Evolutionary conservation across 192 early-diverging fungal species (phyloP), one percentile per base, ranked within the genome.

Genomic region (Phlyctochytrium planicorne): DNA sequence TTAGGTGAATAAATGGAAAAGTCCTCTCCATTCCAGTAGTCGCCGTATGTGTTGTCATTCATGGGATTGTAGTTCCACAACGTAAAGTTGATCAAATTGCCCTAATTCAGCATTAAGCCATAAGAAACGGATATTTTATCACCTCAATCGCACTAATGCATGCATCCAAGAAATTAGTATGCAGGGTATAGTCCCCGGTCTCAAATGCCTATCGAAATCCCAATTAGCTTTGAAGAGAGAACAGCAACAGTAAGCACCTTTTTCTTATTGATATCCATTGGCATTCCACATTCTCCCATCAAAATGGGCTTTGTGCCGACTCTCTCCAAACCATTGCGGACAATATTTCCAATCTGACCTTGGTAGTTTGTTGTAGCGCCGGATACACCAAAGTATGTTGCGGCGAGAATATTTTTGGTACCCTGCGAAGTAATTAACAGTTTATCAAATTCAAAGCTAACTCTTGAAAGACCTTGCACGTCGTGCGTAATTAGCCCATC

Each of bases 1-100:
- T 52, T 24, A 65, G 82, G 30, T 77, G 87, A 80, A 77, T 67
- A 82, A 30, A 93, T 90, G 1, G 89, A 90, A 70, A 93, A 93
- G 65, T 93, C 91, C 63, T 92, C 90, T 2, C 90, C 91, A 56
- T 91, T 91, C 91, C 92, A 93, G 56, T 91, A 88, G 69, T 93
- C 92, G 4, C 92, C 92, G 63, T 84, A 77, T 20, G 78, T 77
- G 67, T 93, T 90, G 70, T 91, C 90, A 52, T 93, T 93, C 33
- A 75, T 76, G 10, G 91, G 79, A 70, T 93, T 93, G 71, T 93
- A 93, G 70, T 93, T 93, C 92, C 92, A 93, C 20, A 93, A 74
- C 75, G 91, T 91, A 71, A 93, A 94, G 62, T 88, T 89, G 1
- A 92, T 79, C 4, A 93, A 71, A 68, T 89, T 89, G 23, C 73